A percentile compares a stretch with the other conserved stretches of the same genome.
Conservation (phyloP, 352 stramenopile species). For the Labyrinthula sp. region DNA sequence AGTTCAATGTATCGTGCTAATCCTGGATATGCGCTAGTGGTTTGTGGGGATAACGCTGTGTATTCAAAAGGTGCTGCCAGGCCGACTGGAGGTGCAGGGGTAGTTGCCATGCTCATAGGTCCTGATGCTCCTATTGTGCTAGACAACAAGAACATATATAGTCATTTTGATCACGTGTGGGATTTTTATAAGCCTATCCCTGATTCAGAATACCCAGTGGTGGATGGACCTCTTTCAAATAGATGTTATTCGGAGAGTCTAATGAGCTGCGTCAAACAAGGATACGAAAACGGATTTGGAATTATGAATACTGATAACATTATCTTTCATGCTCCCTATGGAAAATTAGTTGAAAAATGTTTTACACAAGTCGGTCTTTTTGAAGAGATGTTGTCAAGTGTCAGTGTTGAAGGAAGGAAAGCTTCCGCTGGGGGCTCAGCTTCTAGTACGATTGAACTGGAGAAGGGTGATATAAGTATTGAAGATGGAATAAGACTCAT, state of each 20-base stretch:
- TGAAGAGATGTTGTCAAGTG: constrained; percentile 41
- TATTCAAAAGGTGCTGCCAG: constrained; percentile 69
- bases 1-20: constrained; percentile 36
- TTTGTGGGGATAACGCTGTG: constrained; percentile 81
- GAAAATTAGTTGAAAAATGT: constrained; percentile 91
- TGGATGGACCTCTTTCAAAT: constrained; percentile 77
- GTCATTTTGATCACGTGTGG: constrained; percentile 72
- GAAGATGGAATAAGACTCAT: constrained; percentile 7
- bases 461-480: background rate
- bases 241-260: constrained; percentile 79
- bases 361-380: constrained; percentile 66
- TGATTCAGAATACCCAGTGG: constrained; percentile 71
- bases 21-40: constrained; percentile 74
- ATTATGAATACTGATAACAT: constrained; percentile 14
- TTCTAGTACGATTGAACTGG: background rate
- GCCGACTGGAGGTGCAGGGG: constrained; percentile 67
- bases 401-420: no score
- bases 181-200: constrained; percentile 92
- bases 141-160: constrained; percentile 57
- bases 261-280: constrained; percentile 69
- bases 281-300: constrained; percentile 57
- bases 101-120: constrained; percentile 81
- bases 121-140: constrained; percentile 73
- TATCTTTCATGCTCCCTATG: constrained; percentile 92
- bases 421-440: background rate